Conservation (phyloP, 805 yeast species). For the Candida oleophila region DNA sequence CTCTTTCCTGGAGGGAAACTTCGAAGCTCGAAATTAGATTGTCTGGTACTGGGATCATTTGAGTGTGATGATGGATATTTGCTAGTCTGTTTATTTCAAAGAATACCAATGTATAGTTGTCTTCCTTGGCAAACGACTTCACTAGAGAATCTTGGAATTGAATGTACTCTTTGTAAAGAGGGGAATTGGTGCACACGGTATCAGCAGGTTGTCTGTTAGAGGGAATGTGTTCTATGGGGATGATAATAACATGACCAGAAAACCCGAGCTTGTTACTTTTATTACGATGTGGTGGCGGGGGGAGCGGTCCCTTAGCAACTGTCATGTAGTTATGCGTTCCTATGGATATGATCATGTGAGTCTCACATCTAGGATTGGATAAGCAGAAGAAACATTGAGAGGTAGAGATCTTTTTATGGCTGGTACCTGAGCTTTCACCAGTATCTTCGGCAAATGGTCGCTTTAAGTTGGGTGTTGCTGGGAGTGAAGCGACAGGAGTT, state of each 20-base stretch:
- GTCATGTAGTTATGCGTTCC: slow-evolving; percentile 68
- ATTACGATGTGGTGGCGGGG: not conserved
- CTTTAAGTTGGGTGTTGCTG: slow-evolving; percentile 5
- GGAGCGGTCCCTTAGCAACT: slow-evolving; percentile 81
- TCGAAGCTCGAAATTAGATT: slow-evolving; percentile 44
- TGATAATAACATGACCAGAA: slow-evolving; percentile 79
- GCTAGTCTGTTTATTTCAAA: slow-evolving; percentile 67
- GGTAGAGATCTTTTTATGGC: slow-evolving; percentile 48
- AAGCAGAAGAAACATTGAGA: slow-evolving; percentile 78
- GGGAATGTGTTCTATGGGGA: slow-evolving; percentile 76
- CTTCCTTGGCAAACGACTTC: slow-evolving; percentile 42
- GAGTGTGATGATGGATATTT: slow-evolving; percentile 76
- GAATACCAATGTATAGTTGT: slow-evolving; percentile 52
- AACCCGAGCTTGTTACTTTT: slow-evolving; percentile 25
- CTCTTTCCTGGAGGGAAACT: slow-evolving; percentile 44
- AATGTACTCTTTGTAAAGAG: slow-evolving; percentile 40
- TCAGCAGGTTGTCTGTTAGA: slow-evolving; percentile 17
- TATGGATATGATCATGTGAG: slow-evolving; percentile 79
- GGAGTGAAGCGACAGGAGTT: slow-evolving; percentile 3
- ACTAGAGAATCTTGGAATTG: slow-evolving; percentile 49
- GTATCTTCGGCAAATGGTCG: slow-evolving; percentile 11
- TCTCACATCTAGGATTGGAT: slow-evolving; percentile 71
- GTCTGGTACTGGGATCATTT: slow-evolving; percentile 67
- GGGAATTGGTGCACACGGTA: slow-evolving; percentile 26
- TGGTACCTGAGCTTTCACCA: slow-evolving; percentile 5